Evolutionary conservation across 2,329 filamentous ascomycete genomes (phyloP).

Genomic region (Ophiostoma perfectum): DNA sequence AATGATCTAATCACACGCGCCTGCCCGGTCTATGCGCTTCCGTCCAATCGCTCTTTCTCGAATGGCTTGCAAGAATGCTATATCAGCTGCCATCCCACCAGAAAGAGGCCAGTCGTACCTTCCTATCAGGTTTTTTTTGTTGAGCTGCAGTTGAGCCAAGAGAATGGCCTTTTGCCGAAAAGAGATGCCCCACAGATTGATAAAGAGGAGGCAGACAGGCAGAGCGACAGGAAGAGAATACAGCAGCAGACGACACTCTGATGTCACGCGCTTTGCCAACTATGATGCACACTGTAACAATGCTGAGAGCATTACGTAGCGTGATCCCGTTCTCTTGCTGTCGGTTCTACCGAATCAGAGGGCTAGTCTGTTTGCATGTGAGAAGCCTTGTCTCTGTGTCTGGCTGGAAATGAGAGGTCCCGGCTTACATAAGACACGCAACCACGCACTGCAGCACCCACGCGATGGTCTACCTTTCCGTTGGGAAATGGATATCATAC

Average conservation of each 20-base stretch:
- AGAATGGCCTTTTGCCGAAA: not conserved
- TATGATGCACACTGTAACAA: not conserved
- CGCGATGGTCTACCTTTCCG: not conserved
- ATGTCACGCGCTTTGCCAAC: not conserved
- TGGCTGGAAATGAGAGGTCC: no score
- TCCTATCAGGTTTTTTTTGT: constrained; percentile 4
- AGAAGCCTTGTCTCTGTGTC: not conserved
- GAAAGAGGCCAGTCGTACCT: not conserved
- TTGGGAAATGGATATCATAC: not conserved
- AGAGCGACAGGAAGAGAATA: not conserved
- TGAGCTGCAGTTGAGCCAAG: constrained; percentile 8
- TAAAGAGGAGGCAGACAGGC: not conserved
- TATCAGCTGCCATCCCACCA: not conserved
- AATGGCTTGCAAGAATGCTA: not conserved
- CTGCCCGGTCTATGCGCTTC: not conserved
- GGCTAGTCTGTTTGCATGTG: not conserved
- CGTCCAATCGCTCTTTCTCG: not conserved
- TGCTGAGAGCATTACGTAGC: not conserved
- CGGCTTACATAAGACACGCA: no score
- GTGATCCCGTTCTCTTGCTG: not conserved
- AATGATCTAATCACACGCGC: not conserved
- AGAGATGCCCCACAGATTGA: not conserved
- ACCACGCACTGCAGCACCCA: no score
- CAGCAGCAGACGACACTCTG: not conserved
- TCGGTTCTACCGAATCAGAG: not conserved